phyloP scores from a whole-genome alignment of 768 basidiomycete genomes.

The Stropharia rugosoannulata region DNA sequence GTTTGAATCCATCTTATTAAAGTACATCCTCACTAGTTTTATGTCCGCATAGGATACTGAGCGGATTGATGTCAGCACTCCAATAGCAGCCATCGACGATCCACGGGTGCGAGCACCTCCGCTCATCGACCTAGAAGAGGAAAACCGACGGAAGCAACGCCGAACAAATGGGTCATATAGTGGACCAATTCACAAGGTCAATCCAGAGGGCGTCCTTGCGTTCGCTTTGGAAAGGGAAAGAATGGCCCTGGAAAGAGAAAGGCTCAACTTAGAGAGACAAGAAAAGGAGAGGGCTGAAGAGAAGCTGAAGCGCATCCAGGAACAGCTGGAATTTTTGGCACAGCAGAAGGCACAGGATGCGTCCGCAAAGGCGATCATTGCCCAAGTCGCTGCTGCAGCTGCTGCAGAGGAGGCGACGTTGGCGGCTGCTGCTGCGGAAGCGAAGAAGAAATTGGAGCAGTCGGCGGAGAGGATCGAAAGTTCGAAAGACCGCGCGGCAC shows the following conservation, averaged over 20 bases:
- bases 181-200: too few relatives aligned
- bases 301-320: too few relatives aligned
- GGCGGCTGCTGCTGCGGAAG: slow-evolving; percentile 28
- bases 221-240: too few relatives aligned
- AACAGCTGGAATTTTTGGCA: too few relatives aligned
- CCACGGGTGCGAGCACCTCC: background rate
- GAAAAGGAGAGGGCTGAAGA: too few relatives aligned
- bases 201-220: background rate
- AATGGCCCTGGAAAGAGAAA: too few relatives aligned
- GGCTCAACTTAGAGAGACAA: too few relatives aligned
- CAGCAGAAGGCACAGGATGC: slow-evolving; percentile 13
- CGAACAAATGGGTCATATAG: background rate
- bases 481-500: slow-evolving; percentile 32
- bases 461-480: slow-evolving; percentile 28
- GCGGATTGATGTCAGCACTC: background rate
- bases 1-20: too few relatives aligned
- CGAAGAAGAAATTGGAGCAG: slow-evolving; percentile 27
- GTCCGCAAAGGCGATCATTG: slow-evolving; percentile 36
- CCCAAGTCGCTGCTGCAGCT: slow-evolving; percentile 31
- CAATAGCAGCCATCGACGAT: background rate
- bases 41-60: too few relatives aligned
- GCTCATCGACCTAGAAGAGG: background rate
- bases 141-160: background rate
- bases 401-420: slow-evolving; percentile 26
- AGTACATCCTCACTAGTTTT: too few relatives aligned